Evolutionary conservation across 345 rosid genomes (phyloP).

Genomic region (Populus euphratica): DNA sequence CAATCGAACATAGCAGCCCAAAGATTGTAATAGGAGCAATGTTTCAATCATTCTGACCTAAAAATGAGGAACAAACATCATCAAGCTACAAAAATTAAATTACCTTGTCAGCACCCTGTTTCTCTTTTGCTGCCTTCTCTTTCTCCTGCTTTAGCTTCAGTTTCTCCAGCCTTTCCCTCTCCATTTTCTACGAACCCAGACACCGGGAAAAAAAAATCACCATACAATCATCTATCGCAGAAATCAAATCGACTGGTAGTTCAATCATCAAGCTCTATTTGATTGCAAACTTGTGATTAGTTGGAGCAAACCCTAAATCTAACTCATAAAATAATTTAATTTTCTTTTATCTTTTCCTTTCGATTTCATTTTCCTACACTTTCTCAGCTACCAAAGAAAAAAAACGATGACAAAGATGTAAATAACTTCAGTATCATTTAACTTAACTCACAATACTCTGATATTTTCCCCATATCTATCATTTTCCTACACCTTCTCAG

Average conservation of each 20-base stretch:
- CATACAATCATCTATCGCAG: neutral
- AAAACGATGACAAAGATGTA: neutral
- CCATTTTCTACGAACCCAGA: constrained; percentile 59
- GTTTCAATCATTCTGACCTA: neutral
- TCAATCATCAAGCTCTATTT: neutral
- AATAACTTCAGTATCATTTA: neutral
- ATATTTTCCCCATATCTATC: neutral
- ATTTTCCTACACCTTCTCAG: neutral
- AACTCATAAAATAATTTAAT: neutral
- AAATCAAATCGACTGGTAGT: no score
- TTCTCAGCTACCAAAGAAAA: neutral
- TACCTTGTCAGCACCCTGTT: constrained; percentile 57
- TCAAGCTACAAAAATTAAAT: neutral
- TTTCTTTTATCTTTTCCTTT: neutral
- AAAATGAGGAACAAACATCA: neutral
- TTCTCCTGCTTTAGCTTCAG: constrained; percentile 56
- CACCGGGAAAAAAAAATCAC: neutral
- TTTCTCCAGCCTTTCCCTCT: constrained; percentile 69
- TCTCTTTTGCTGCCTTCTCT: constrained; percentile 50
- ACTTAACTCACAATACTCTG: neutral
- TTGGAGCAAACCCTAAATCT: neutral
- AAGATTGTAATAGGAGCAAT: neutral
- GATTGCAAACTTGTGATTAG: neutral
- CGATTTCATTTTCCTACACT: neutral
- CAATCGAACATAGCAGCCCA: neutral